These are phyloP conservation scores for Didymella glomerata DNA, from an alignment of 2,329 filamentous ascomycete species.

Conservation along the genomic window DNA sequence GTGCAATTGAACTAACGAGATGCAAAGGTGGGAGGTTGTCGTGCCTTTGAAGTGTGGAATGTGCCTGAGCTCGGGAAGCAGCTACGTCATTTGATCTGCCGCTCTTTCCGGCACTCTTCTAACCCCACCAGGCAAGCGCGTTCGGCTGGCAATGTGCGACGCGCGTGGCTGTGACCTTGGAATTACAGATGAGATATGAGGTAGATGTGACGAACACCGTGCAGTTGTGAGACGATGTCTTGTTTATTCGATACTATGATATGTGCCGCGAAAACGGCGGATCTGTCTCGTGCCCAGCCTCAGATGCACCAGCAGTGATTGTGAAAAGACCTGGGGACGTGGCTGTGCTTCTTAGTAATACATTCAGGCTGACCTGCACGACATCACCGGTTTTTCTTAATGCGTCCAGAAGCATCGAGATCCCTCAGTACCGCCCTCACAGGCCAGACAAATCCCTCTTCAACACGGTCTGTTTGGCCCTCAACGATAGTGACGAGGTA, in stretches of 20 bases:
- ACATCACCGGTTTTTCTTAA: conserved; percentile 3
- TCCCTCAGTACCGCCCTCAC: conserved; percentile 43
- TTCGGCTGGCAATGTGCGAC: conserved; percentile 5
- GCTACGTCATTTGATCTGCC: conserved; percentile 20
- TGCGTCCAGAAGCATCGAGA: conserved; percentile 30
- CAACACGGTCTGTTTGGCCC: conserved; percentile 34
- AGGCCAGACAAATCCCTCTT: conserved; percentile 51
- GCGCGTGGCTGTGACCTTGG: conserved; percentile 14
- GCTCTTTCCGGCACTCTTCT: conserved; percentile 6
- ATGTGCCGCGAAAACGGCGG: background rate
- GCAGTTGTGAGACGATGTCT: background rate
- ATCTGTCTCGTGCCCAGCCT: no score
- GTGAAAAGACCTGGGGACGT: no score
- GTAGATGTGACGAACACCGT: conserved; percentile 6
- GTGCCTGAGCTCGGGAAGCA: conserved; percentile 9
- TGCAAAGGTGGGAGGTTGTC: conserved; percentile 1
- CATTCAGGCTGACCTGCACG: no score
- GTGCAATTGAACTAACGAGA: background rate
- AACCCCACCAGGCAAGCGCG: background rate
- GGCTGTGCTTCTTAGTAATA: no score
- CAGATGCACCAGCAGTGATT: no score
- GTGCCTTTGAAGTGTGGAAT: conserved; percentile 19
- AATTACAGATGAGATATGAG: conserved; percentile 9
- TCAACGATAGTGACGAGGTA: conserved; percentile 48
- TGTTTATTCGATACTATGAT: background rate